phyloP scores from a whole-genome alignment of 306 rosid genomes.

The Cucurbita ficifolia region DNA sequence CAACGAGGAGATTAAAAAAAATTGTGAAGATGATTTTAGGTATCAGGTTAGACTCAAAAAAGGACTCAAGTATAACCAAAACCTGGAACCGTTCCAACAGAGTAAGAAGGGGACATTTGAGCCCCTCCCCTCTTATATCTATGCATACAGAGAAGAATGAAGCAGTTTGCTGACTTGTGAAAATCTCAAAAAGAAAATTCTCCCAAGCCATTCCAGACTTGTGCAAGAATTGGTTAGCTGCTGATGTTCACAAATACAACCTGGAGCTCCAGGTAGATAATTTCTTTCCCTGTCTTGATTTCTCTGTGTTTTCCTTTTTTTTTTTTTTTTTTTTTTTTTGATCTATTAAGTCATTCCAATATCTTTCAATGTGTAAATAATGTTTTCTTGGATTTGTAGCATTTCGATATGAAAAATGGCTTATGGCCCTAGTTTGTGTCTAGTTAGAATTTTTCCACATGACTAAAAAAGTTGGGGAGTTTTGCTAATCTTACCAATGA shows the following conservation, averaged over 20 bases:
- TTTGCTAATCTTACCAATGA: neutral
- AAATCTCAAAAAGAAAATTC: slow-evolving; percentile 38
- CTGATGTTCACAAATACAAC: slow-evolving; percentile 40
- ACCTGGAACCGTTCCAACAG: slow-evolving; percentile 36
- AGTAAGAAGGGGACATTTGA: slow-evolving; percentile 44
- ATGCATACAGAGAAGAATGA: slow-evolving; percentile 30
- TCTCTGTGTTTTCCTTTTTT: neutral
- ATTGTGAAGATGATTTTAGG: slow-evolving; percentile 10
- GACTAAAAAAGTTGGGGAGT: neutral
- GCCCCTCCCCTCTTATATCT: slow-evolving; percentile 29
- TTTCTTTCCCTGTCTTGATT: neutral
- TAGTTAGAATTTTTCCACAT: neutral
- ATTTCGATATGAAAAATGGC: neutral
- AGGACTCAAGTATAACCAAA: slow-evolving; percentile 30
- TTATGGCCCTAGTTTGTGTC: neutral
- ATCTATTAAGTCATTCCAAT: neutral
- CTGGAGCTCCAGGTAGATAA: slow-evolving; percentile 36
- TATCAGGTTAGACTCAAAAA: slow-evolving; percentile 15
- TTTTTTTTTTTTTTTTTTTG: neutral
- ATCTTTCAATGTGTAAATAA: neutral
- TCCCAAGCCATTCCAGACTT: slow-evolving; percentile 73
- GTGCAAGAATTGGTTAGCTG: slow-evolving; percentile 34
- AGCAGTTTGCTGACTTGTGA: slow-evolving; percentile 22
- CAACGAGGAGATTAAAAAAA: slow-evolving; percentile 24
- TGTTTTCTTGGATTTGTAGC: neutral